Conservation (phyloP, 805 yeast species). For the Cyberlindnera sargentensis region DNA sequence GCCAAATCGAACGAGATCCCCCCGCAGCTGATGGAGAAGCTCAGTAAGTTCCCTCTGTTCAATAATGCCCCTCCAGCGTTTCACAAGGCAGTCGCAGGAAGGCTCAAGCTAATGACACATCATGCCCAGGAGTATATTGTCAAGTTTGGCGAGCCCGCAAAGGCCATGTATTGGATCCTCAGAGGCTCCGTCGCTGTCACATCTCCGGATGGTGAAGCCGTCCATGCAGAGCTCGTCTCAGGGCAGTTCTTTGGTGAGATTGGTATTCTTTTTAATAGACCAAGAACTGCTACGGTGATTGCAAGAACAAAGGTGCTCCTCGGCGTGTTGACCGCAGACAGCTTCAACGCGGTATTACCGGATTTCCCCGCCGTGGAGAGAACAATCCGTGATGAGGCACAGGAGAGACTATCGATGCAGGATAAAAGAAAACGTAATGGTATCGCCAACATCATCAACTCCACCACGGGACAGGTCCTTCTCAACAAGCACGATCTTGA, state of each 20-base stretch:
- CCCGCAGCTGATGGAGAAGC: slow-evolving; percentile 43
- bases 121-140: slow-evolving; percentile 67
- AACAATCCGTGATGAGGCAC: slow-evolving; percentile 70
- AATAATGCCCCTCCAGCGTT: slow-evolving; percentile 61
- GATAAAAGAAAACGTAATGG: slow-evolving; percentile 50
- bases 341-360: slow-evolving; percentile 50
- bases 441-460: slow-evolving; percentile 25
- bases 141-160: slow-evolving; percentile 64
- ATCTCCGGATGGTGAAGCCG: slow-evolving; percentile 69
- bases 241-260: slow-evolving; percentile 78
- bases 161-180: slow-evolving; percentile 74
- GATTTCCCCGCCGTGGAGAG: slow-evolving; percentile 61
- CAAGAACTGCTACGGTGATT: slow-evolving; percentile 73
- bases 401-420: slow-evolving; percentile 65
- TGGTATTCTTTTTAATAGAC: slow-evolving; percentile 67
- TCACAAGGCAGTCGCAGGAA: slow-evolving; percentile 50
- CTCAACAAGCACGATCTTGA: slow-evolving; percentile 2
- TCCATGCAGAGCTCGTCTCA: slow-evolving; percentile 60
- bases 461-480: slow-evolving; percentile 1
- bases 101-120: slow-evolving; percentile 50
- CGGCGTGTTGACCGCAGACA: slow-evolving; percentile 62
- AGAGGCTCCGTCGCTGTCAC: slow-evolving; percentile 74
- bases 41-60: slow-evolving; percentile 58
- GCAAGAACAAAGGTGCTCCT: slow-evolving; percentile 60
- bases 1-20: slow-evolving; percentile 31